These are phyloP conservation scores for Linum lewisii DNA, from an alignment of 345 rosid genomes.

Conservation along the genomic window DNA sequence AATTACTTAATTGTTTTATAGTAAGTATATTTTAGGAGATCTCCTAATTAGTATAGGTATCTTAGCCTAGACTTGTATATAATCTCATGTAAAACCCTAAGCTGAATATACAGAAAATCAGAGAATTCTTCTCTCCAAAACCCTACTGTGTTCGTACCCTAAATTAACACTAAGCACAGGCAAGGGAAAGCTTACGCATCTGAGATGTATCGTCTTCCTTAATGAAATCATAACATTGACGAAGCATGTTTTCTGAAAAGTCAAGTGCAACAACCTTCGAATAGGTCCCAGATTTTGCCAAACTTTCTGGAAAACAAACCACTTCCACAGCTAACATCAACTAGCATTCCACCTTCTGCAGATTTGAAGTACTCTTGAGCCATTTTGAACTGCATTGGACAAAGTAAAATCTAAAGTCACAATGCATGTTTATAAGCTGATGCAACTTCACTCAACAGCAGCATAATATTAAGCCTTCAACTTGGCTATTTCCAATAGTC, in stretches of 20 bases:
- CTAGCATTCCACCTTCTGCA: conserved; percentile 64
- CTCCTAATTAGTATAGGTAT: no score
- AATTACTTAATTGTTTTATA: no score
- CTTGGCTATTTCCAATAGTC: no score
- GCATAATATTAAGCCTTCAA: no score
- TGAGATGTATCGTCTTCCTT: conserved; percentile 43
- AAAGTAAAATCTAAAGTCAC: background rate
- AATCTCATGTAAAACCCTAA: no score
- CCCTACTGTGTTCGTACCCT: no score
- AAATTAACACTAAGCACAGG: no score
- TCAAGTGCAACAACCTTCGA: conserved; percentile 83
- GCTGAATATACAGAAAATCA: no score
- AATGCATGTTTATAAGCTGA: background rate
- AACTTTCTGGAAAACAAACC: conserved; percentile 89
- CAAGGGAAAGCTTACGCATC: conserved; percentile 23
- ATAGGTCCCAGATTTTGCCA: conserved; percentile 62
- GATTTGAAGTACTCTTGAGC: conserved; percentile 85
- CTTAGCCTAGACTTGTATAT: no score
- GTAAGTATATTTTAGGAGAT: no score
- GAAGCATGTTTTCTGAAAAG: conserved; percentile 94
- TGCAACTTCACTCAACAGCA: no score
- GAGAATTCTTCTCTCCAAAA: no score
- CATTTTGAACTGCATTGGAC: conserved; percentile 70
- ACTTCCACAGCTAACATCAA: conserved; percentile 95
- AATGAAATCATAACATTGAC: conserved; percentile 78